phyloP scores from a whole-genome alignment of 176 grass and related monocot genomes.

The Aegilops umbellulata region DNA sequence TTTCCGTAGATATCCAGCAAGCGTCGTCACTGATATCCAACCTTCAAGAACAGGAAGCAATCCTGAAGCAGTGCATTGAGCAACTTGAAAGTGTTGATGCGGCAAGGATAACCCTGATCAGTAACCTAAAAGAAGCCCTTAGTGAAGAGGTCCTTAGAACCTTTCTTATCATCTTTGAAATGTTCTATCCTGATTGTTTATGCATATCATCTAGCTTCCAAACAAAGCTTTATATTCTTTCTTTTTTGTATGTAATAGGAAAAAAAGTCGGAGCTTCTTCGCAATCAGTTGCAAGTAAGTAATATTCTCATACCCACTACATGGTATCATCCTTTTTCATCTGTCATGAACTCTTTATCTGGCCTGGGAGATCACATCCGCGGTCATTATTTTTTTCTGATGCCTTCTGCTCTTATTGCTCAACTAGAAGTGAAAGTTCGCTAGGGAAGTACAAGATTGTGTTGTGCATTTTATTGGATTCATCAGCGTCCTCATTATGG shows the following conservation, averaged over 20 bases:
- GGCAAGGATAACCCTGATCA: slow-evolving; percentile 53
- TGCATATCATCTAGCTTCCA: slow-evolving; percentile 1
- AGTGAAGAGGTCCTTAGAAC: slow-evolving; percentile 64
- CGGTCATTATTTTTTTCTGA: neutral
- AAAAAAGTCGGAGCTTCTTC: slow-evolving; percentile 52
- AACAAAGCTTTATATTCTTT: slow-evolving; percentile 22
- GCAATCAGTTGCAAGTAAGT: slow-evolving; percentile 74
- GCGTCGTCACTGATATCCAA: slow-evolving; percentile 48
- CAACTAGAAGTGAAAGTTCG: neutral
- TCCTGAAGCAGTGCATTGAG: slow-evolving; percentile 58
- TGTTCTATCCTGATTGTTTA: neutral
- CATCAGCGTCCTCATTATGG: neutral
- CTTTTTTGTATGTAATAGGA: slow-evolving; percentile 53
- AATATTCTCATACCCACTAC: neutral
- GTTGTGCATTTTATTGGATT: slow-evolving; percentile 26
- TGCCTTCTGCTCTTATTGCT: neutral
- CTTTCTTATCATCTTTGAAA: slow-evolving; percentile 22
- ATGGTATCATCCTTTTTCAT: slow-evolving; percentile 3
- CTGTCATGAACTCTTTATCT: neutral
- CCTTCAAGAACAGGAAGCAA: slow-evolving; percentile 66
- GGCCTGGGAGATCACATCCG: neutral
- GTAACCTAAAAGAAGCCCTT: slow-evolving; percentile 72
- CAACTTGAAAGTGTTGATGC: slow-evolving; percentile 57
- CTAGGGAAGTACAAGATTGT: slow-evolving; percentile 3
- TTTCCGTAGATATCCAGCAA: slow-evolving; percentile 68